Evolutionary conservation across 73 alveolate genomes (phyloP).

Genomic region (Diophrys appendiculata): DNA sequence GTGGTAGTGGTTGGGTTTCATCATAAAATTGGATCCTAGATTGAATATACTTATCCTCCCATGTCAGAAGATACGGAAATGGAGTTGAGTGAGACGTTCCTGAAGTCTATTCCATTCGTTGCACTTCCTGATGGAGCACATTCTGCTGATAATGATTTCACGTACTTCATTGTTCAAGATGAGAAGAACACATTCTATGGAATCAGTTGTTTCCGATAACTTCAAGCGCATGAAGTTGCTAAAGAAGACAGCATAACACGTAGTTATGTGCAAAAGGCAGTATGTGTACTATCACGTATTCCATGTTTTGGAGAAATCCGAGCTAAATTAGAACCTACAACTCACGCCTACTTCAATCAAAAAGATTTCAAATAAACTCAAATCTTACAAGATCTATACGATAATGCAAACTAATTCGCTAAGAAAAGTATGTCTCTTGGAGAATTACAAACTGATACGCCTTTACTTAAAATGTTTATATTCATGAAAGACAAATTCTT

Average conservation of each 20-base stretch:
- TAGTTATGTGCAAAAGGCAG: constrained; percentile 59
- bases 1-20: constrained; percentile 57
- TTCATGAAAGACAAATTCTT: constrained; percentile 17
- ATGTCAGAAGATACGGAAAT: constrained; percentile 28
- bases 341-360: constrained; percentile 47
- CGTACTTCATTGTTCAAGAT: constrained; percentile 41
- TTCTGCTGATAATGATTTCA: constrained; percentile 41
- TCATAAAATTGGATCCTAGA: constrained; percentile 60
- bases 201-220: constrained; percentile 55
- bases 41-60: constrained; percentile 62
- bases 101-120: constrained; percentile 40
- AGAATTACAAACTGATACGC: constrained; percentile 39
- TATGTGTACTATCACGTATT: constrained; percentile 34
- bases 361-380: constrained; percentile 44
- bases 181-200: constrained; percentile 41
- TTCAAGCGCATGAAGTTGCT: constrained; percentile 31
- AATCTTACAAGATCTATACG: constrained; percentile 36
- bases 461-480: constrained; percentile 7
- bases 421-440: constrained; percentile 6
- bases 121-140: constrained; percentile 72
- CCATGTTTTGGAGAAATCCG: constrained; percentile 48
- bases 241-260: constrained; percentile 53
- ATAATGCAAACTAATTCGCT: constrained; percentile 34
- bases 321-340: constrained; percentile 53
- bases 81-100: constrained; percentile 34